Evolutionary conservation across 306 rosid genomes (phyloP).

Genomic region (Fragaria nilgerrensis): DNA sequence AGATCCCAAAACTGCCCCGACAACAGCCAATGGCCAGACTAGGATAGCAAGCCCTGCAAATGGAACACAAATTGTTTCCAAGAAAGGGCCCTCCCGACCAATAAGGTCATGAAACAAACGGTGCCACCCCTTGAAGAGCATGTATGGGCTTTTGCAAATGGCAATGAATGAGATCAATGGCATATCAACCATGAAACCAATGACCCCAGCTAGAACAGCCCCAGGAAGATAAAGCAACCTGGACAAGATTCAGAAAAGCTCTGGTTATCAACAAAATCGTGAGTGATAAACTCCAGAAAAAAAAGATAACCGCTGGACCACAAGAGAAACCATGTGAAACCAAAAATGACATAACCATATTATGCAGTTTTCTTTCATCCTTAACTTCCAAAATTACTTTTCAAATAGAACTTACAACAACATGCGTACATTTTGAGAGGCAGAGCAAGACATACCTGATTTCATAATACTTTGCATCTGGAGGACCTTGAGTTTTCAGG

Average conservation of each 20-base stretch:
- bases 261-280: conserved; percentile 9
- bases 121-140: conserved; percentile 94
- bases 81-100: conserved; percentile 99
- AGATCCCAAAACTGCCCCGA: conserved; percentile 70
- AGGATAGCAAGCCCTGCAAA: conserved; percentile 95
- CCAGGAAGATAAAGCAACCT: conserved; percentile 81
- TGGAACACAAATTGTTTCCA: conserved; percentile 97
- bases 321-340: background rate
- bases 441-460: conserved; percentile 50
- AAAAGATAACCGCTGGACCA: conserved; percentile 3
- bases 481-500: conserved; percentile 49
- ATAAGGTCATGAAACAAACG: conserved; percentile 94
- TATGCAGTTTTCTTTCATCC: background rate
- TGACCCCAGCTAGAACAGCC: conserved; percentile 56
- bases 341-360: background rate
- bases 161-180: conserved; percentile 74
- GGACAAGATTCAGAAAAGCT: conserved; percentile 27
- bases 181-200: conserved; percentile 70
- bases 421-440: conserved; percentile 1
- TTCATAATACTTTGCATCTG: conserved; percentile 60
- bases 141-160: conserved; percentile 66
- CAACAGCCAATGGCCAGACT: conserved; percentile 95
- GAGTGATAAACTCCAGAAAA: background rate
- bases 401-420: background rate
- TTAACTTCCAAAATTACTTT: background rate